These are phyloP conservation scores for Hortiboletus campestris DNA, from an alignment of 768 basidiomycete species.

Conservation along the genomic window DNA sequence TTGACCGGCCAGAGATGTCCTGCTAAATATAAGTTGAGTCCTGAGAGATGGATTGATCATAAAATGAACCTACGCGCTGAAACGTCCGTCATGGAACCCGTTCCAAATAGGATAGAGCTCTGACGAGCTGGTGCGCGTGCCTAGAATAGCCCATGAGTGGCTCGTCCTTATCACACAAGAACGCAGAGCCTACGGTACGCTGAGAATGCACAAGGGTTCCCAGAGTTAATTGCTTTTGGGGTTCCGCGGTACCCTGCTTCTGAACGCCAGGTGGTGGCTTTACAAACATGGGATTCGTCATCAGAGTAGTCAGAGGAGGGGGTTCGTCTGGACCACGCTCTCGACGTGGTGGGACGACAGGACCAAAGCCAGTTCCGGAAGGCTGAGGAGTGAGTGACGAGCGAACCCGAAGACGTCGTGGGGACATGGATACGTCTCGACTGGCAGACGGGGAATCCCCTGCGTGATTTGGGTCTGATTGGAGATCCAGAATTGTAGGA, in stretches of 20 bases:
- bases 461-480: slow-evolving; percentile 20
- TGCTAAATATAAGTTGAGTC: slow-evolving; percentile 21
- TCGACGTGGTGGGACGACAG: slow-evolving; percentile 36
- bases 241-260: slow-evolving; percentile 20
- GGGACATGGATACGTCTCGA: slow-evolving; percentile 47
- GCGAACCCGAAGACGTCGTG: slow-evolving; percentile 52
- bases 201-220: slow-evolving; percentile 58
- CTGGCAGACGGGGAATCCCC: slow-evolving; percentile 24
- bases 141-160: slow-evolving; percentile 30
- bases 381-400: slow-evolving; percentile 73
- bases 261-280: slow-evolving; percentile 48
- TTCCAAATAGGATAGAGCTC: slow-evolving; percentile 50
- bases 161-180: not conserved
- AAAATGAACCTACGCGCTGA: slow-evolving; percentile 30
- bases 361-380: slow-evolving; percentile 40
- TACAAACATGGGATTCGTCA: slow-evolving; percentile 68
- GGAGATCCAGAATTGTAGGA: slow-evolving; percentile 36
- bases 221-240: slow-evolving; percentile 44
- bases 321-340: slow-evolving; percentile 64
- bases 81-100: slow-evolving; percentile 34
- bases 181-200: slow-evolving; percentile 45
- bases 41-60: slow-evolving; percentile 2
- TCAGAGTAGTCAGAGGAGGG: slow-evolving; percentile 59
- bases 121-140: slow-evolving; percentile 50
- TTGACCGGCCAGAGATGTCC: slow-evolving; percentile 38